Percentiles rank a stretch among this genome's conserved stretches.
These are phyloP conservation scores for Lophium mytilinum DNA, from an alignment of 495 filamentous ascomycete species.

Conservation along the genomic window DNA sequence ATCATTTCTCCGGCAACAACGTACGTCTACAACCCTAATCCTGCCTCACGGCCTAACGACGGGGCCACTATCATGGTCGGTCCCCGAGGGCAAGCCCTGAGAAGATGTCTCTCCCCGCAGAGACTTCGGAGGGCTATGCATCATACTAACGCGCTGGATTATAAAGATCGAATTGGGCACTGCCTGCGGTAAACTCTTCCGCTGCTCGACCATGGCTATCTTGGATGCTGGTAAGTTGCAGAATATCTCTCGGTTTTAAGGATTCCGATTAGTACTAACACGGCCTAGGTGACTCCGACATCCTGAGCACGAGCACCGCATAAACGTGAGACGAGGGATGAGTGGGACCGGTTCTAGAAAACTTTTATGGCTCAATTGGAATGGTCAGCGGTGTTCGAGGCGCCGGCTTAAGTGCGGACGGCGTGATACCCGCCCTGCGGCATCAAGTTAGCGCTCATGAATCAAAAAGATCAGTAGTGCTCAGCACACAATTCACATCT, in stretches of 20 bases:
- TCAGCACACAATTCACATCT: too few relatives aligned
- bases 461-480: too few relatives aligned
- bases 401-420: too few relatives aligned
- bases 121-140: conserved; percentile 79
- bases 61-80: conserved; percentile 2
- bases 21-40: conserved; percentile 52
- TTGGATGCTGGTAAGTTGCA: conserved; percentile 60
- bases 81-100: conserved; percentile 49
- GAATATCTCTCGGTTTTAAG: neutral
- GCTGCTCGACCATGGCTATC: conserved; percentile 89
- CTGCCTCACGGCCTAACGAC: conserved; percentile 28
- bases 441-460: too few relatives aligned
- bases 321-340: conserved; percentile 32
- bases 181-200: conserved; percentile 83
- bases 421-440: too few relatives aligned
- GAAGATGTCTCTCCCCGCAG: conserved; percentile 57
- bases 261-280: neutral
- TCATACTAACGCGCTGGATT: conserved; percentile 33
- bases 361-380: neutral
- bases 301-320: conserved; percentile 62
- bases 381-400: too few relatives aligned
- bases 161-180: conserved; percentile 90
- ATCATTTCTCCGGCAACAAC: conserved; percentile 97
- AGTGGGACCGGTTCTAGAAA: neutral
- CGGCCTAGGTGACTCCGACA: conserved; percentile 74